These are phyloP conservation scores for Gillenia trifoliata DNA, from an alignment of 306 rosid genomes.

Conservation along the genomic window DNA sequence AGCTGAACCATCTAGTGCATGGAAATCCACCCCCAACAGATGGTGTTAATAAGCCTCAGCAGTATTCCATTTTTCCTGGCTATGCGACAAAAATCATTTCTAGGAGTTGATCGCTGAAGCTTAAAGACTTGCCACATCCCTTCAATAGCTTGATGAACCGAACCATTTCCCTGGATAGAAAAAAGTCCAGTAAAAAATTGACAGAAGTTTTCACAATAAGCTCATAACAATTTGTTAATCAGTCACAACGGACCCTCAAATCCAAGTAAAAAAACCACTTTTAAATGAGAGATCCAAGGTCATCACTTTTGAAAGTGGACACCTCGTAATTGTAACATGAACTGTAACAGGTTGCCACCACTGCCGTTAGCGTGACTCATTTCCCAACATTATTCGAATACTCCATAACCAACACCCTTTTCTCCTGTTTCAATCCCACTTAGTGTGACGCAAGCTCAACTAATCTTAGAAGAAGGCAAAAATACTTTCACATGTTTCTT, in stretches of 20 bases:
- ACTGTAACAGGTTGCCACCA: no score
- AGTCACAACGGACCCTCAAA: not conserved
- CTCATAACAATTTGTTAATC: not conserved
- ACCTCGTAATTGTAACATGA: no score
- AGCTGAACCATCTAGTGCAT: slow-evolving; percentile 61
- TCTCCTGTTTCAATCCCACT: no score
- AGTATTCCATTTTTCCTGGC: slow-evolving; percentile 95
- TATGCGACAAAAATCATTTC: slow-evolving; percentile 93
- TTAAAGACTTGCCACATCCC: slow-evolving; percentile 99
- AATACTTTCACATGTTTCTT: no score
- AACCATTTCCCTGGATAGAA: slow-evolving; percentile 92
- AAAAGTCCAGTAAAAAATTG: slow-evolving; percentile 13
- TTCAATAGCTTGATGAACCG: slow-evolving; percentile 97
- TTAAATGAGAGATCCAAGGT: no score
- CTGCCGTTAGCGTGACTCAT: no score
- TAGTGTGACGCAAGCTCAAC: no score
- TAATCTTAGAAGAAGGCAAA: no score
- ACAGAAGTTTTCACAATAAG: not conserved
- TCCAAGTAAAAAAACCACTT: no score
- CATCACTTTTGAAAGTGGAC: no score
- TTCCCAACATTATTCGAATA: no score
- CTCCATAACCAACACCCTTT: no score
- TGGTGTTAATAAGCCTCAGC: slow-evolving; percentile 87
- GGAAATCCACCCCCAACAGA: slow-evolving; percentile 75
- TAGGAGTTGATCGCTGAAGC: slow-evolving; percentile 95